Evolutionary conservation across 345 rosid species (phyloP), one percentile per base, ranked within the genome.

Genomic region (Populus tremula): DNA sequence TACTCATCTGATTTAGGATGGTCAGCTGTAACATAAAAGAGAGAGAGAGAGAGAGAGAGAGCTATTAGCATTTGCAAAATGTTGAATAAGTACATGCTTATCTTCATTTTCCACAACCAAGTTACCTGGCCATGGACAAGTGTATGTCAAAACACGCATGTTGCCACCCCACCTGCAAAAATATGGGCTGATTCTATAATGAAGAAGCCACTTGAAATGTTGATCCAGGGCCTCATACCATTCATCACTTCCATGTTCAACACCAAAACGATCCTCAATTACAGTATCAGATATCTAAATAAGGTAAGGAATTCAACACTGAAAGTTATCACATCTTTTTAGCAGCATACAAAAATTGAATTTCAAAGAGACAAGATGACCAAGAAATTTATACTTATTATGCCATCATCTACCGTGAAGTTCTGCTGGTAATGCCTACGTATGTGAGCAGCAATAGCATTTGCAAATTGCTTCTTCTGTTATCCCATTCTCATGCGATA

Each of bases 141-240:
- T 92, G 86, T 93, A 95, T 41, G 98, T 89, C 87, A 95, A 86
- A 83, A 92, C 99, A 76, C 96, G 98, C 99, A 94, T 95, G 85
- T 85, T 82, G 67, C 91, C 92, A 80, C 97, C 96, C 98, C 99
- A 93, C 86, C 88, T 89, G 73, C 98, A 93, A 83, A 93, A 95
- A 80, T 90, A 95, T 61, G 99, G 99, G 80, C 99, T 93, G 80
- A 95, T 95, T 82, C 89, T 91, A 70, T 86, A 95, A 74, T 89
- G 98, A 83, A 95, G 97, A 85, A 95, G 91, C 99, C 99, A 93
- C 82, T 92, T 91, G 84, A 92, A 95, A 89, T 95, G 97, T 66
- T 73, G 87, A 79, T 93, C 93, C 81, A 95, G 72, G 56, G 92
- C 91, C 56, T 85, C 82, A 82, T 86, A 95, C 99, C 99, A 95